Evolutionary conservation across 2,329 filamentous ascomycete genomes (phyloP).

Genomic region (Penicillium sp.): DNA sequence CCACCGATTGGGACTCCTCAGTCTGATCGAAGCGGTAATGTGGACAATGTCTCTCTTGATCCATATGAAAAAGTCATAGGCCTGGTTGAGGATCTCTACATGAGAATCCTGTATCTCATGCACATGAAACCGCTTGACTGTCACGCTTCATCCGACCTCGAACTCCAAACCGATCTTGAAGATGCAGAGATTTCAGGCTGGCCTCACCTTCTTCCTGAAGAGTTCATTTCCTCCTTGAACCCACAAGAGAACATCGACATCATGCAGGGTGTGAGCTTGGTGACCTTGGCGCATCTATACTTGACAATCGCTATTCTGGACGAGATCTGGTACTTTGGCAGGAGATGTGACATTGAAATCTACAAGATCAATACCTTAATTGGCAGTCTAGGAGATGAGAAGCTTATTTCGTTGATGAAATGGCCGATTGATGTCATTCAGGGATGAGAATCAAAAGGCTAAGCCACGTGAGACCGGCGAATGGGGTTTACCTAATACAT

Average conservation of each 20-base stretch:
- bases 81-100: constrained; percentile 13
- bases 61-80: constrained; percentile 8
- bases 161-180: constrained; percentile 23
- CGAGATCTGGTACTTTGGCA: constrained; percentile 13
- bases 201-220: constrained; percentile 15
- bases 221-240: constrained; percentile 18
- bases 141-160: constrained; percentile 1
- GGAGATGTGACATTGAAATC: constrained; percentile 10
- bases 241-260: background rate
- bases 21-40: background rate
- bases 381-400: background rate
- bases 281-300: constrained; percentile 25
- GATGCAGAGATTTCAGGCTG: constrained; percentile 22
- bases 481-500: no score
- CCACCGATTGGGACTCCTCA: background rate
- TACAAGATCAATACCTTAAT: constrained; percentile 9
- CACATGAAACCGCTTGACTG: constrained; percentile 10
- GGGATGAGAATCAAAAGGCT: no score
- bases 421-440: constrained; percentile 11
- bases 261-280: constrained; percentile 7
- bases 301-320: constrained; percentile 10
- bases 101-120: constrained; percentile 20
- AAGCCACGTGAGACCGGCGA: no score
- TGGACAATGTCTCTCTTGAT: background rate
- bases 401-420: constrained; percentile 3